These are phyloP conservation scores for Phytophthora foliorum DNA, from an alignment of 352 stramenopile genomes.

Conservation along the genomic window DNA sequence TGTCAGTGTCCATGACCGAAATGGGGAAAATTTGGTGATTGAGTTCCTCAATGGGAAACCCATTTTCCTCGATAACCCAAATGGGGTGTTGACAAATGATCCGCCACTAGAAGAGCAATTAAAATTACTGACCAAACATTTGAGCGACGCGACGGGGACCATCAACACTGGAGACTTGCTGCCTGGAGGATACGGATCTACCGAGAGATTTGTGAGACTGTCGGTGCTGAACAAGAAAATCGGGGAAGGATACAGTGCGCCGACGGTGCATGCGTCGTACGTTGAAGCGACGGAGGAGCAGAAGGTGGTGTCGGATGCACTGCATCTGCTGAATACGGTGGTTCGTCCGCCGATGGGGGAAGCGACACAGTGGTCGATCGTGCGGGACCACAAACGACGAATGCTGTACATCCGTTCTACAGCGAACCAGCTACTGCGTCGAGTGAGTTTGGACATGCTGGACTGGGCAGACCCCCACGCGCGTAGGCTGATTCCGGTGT, in stretches of 20 bases:
- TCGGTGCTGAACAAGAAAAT: constrained; percentile 71
- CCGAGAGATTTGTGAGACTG: constrained; percentile 68
- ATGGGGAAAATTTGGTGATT: constrained; percentile 74
- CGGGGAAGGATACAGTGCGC: constrained; percentile 45
- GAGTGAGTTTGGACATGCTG: constrained; percentile 64
- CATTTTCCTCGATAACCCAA: constrained; percentile 71
- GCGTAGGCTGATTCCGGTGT: constrained; percentile 65
- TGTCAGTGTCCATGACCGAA: constrained; percentile 68
- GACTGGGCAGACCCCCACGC: constrained; percentile 56
- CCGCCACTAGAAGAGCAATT: constrained; percentile 66
- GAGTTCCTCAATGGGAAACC: constrained; percentile 71
- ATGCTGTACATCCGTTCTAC: constrained; percentile 82
- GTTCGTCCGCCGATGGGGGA: constrained; percentile 53
- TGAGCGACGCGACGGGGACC: constrained; percentile 15
- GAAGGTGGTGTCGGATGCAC: constrained; percentile 52
- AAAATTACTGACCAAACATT: constrained; percentile 38
- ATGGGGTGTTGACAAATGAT: constrained; percentile 77
- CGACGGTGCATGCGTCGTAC: constrained; percentile 49
- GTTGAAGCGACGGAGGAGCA: constrained; percentile 68
- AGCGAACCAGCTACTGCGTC: constrained; percentile 72
- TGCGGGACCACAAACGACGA: constrained; percentile 68
- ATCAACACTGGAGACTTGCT: constrained; percentile 32
- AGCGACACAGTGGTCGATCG: constrained; percentile 75
- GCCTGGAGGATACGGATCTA: constrained; percentile 65
- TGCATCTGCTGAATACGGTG: constrained; percentile 79